These are phyloP conservation scores for Aspergillus sp. DNA, from an alignment of 2,329 filamentous ascomycete genomes.

Conservation along the genomic window DNA sequence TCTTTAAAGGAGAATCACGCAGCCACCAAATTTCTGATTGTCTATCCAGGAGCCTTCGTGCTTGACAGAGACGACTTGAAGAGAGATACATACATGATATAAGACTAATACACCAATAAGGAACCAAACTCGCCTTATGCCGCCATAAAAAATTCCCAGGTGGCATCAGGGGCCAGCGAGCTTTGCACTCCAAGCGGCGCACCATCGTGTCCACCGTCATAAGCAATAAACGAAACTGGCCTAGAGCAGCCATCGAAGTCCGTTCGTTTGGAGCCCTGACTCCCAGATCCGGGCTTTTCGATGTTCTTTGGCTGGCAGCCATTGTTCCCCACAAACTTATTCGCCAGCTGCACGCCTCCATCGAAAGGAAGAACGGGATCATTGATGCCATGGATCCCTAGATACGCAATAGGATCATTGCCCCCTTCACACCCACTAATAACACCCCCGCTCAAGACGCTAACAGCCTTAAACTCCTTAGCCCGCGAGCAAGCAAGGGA, in stretches of 20 bases:
- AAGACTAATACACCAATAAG: neutral
- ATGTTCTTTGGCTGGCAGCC: conserved; percentile 28
- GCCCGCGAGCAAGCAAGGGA: conserved; percentile 45
- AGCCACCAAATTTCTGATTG: too few relatives aligned
- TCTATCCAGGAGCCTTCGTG: too few relatives aligned
- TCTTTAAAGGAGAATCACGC: too few relatives aligned
- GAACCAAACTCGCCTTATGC: neutral
- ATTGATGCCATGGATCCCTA: conserved; percentile 41
- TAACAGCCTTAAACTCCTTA: conserved; percentile 41
- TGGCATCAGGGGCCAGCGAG: conserved; percentile 15
- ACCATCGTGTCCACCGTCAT: conserved; percentile 15
- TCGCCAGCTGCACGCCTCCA: conserved; percentile 36
- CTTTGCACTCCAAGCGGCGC: conserved; percentile 12
- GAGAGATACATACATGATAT: neutral
- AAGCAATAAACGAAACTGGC: conserved; percentile 17
- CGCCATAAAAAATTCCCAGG: conserved; percentile 15
- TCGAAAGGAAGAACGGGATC: conserved; percentile 40
- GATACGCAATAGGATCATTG: conserved; percentile 41
- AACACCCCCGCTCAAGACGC: conserved; percentile 33
- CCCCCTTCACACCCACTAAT: conserved; percentile 40
- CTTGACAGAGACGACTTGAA: neutral
- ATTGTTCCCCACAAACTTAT: conserved; percentile 41
- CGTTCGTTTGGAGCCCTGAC: conserved; percentile 6
- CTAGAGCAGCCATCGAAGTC: conserved; percentile 13
- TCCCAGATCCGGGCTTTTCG: conserved; percentile 6